phyloP scores from a whole-genome alignment of 148 eudicot species.

The Rhododendron ovatum region DNA sequence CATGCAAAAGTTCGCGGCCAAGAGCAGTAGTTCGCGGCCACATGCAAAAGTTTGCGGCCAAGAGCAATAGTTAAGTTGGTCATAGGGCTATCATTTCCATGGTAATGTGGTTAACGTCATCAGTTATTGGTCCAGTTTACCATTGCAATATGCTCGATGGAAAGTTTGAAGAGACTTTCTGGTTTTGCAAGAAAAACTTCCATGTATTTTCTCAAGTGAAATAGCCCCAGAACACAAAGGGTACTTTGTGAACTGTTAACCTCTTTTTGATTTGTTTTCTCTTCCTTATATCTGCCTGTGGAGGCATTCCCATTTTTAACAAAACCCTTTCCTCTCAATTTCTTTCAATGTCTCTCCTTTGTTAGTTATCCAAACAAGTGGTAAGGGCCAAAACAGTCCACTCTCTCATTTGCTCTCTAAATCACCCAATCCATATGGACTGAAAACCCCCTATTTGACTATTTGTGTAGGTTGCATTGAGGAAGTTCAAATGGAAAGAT shows the following conservation, averaged over 20 bases:
- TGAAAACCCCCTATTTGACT: background rate
- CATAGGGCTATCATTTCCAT: background rate
- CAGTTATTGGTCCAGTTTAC: background rate
- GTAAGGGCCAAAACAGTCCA: background rate
- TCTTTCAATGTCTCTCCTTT: background rate
- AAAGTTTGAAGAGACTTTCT: background rate
- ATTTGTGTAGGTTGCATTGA: conserved; percentile 51
- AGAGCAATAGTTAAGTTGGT: background rate
- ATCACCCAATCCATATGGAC: background rate
- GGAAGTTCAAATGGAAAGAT: conserved; percentile 82
- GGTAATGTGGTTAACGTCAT: background rate
- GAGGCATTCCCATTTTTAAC: background rate
- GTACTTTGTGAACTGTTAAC: background rate
- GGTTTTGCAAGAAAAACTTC: background rate
- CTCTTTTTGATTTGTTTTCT: background rate
- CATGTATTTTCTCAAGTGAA: background rate
- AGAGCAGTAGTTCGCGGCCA: too few species aligned
- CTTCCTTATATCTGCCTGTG: background rate
- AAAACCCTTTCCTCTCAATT: background rate
- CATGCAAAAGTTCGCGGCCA: too few species aligned
- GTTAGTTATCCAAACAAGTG: background rate
- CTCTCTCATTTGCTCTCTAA: background rate
- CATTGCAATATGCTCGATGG: background rate
- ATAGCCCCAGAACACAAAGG: background rate
- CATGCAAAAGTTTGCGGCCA: too few species aligned